Evolutionary conservation across 371 early-diverging fungal species (phyloP).

Genomic region (Circinella minor): DNA sequence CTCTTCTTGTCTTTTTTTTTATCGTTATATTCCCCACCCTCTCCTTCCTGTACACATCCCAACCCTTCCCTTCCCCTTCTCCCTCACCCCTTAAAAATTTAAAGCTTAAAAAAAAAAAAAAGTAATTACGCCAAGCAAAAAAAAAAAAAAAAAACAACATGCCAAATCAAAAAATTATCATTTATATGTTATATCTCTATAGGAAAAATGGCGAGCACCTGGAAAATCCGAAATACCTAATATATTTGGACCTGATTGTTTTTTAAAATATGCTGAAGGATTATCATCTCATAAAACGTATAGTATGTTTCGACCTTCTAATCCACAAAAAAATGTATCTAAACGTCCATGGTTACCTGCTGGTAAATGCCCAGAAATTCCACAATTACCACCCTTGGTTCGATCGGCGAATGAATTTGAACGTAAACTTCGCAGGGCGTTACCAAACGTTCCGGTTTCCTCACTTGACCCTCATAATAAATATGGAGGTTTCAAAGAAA

Average conservation of each 20-base stretch:
- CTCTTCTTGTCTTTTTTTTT: no score
- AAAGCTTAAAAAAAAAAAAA: no score
- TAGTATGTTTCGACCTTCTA: slow-evolving; percentile 28
- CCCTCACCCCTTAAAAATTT: no score
- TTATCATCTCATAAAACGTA: slow-evolving; percentile 29
- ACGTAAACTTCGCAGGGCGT: slow-evolving; percentile 40
- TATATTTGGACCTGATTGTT: slow-evolving; percentile 47
- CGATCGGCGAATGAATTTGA: slow-evolving; percentile 48
- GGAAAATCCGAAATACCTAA: slow-evolving; percentile 55
- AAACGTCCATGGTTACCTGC: slow-evolving; percentile 52
- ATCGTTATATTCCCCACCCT: no score
- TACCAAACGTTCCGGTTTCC: slow-evolving; percentile 39
- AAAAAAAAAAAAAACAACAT: no score
- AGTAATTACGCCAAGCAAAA: no score
- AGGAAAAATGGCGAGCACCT: slow-evolving; percentile 51
- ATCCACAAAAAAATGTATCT: slow-evolving; percentile 45
- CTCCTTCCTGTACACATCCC: no score
- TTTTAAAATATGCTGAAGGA: slow-evolving; percentile 40
- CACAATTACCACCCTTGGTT: slow-evolving; percentile 47
- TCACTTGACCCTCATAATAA: slow-evolving; percentile 40
- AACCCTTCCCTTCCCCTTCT: no score
- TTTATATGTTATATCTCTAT: slow-evolving; percentile 7
- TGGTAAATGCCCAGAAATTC: slow-evolving; percentile 40
- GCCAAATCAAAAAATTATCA: not conserved
- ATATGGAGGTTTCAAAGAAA: slow-evolving; percentile 42